Evolutionary conservation across 2,329 filamentous ascomycete species (phyloP).

Genomic region (Alternaria tenuissima): DNA sequence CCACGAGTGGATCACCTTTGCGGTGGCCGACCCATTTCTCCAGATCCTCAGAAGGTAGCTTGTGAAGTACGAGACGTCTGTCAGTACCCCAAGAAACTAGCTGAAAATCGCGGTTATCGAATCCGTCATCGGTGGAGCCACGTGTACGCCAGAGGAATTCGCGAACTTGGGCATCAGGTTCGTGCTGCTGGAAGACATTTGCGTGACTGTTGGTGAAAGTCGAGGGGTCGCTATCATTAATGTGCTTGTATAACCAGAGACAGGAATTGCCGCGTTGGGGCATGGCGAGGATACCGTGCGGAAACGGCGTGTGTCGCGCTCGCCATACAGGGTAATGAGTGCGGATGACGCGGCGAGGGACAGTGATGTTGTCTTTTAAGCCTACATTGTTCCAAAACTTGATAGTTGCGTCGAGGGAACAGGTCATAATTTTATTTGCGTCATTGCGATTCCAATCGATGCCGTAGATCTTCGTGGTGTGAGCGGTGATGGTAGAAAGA

Average conservation of each 20-base stretch:
- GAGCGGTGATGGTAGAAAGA: conserved; percentile 83
- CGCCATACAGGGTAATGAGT: conserved; percentile 91
- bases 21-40: conserved; percentile 73
- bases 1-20: conserved; percentile 71
- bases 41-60: conserved; percentile 70
- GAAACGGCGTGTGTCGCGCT: conserved; percentile 90
- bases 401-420: conserved; percentile 89
- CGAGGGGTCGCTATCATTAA: conserved; percentile 51
- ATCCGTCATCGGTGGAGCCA: conserved; percentile 69
- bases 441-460: conserved; percentile 90
- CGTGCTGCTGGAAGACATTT: conserved; percentile 63
- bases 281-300: conserved; percentile 86
- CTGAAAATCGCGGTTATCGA: conserved; percentile 89
- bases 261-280: conserved; percentile 87
- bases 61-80: conserved; percentile 80
- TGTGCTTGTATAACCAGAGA: conserved; percentile 82
- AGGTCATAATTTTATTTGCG: conserved; percentile 78
- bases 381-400: conserved; percentile 87
- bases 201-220: conserved; percentile 45
- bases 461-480: conserved; percentile 93
- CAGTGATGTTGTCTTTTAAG: conserved; percentile 57
- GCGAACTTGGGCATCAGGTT: conserved; percentile 70
- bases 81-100: conserved; percentile 93
- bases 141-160: conserved; percentile 90
- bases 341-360: conserved; percentile 69